Conservation (phyloP, 2,329 filamentous ascomycete genomes). For the Pseudogymnoascus verrucosus region DNA sequence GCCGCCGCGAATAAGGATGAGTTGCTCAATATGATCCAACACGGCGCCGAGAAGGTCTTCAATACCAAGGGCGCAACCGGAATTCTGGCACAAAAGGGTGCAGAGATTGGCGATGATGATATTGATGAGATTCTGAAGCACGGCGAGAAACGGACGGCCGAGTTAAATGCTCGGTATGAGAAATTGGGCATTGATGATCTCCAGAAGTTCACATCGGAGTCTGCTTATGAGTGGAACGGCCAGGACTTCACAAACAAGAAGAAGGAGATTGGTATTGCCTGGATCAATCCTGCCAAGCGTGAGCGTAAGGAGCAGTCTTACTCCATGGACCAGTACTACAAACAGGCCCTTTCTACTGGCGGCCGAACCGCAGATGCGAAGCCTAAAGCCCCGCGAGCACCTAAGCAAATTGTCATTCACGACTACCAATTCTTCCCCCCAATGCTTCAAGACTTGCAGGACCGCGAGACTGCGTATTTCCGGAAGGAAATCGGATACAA, state of each 20-base stretch:
- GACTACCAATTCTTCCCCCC: constrained; percentile 97
- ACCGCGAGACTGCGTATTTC: constrained; percentile 92
- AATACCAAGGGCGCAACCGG: constrained; percentile 60
- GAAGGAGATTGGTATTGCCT: constrained; percentile 85
- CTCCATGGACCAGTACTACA: constrained; percentile 98
- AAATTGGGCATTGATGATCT: constrained; percentile 94
- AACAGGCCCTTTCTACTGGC: constrained; percentile 76
- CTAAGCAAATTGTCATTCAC: constrained; percentile 84
- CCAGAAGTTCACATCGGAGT: constrained; percentile 96
- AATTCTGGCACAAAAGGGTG: constrained; percentile 47
- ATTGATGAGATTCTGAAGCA: constrained; percentile 82
- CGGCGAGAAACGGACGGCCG: constrained; percentile 80
- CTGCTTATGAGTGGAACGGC: constrained; percentile 98
- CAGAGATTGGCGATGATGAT: constrained; percentile 72
- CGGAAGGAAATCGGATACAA: constrained; percentile 96
- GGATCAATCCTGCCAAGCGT: constrained; percentile 98
- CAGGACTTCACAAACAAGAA: constrained; percentile 89
- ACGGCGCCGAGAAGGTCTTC: constrained; percentile 94
- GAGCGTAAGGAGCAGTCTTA: constrained; percentile 98
- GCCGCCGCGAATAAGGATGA: constrained; percentile 93
- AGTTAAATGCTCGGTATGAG: constrained; percentile 90
- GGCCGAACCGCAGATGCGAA: constrained; percentile 74
- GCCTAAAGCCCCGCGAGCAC: constrained; percentile 89
- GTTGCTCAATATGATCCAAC: constrained; percentile 94
- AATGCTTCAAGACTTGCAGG: constrained; percentile 78